Evolutionary conservation across 108 stramenopile species (phyloP), one percentile per base, ranked within the genome.

Genomic region (Skeletonema marinoi): DNA sequence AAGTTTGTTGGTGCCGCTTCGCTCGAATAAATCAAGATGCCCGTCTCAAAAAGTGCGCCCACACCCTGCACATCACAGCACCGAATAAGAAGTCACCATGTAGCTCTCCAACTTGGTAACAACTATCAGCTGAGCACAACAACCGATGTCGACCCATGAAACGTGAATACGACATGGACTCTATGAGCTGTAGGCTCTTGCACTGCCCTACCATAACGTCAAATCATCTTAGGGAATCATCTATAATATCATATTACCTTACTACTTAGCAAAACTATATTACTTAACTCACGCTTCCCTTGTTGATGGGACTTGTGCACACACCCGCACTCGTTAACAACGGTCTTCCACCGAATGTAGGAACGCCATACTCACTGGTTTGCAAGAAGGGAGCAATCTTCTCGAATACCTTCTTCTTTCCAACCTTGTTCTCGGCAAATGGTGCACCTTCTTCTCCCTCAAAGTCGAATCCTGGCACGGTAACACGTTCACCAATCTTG

Each of bases 371-470:
- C 68, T 93, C 90, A 65, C 87, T 90, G 8, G 97, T 97, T 31
- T 87, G 74, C 42, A 99, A 79, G 74, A 88, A 86, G 21, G 98
- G 96, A n/a, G 97, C 96, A 65, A 99, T 79, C 64, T 87, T 81
- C 80, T 99, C 98, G 75, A 98, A 94, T 11, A 98, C 88, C 84
- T 99, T 99, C 91, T 99, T 98, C 90, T 99, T 99, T 29, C 87
- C 93, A 33, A 98, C 61, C 83, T 97, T 97, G 62, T 97, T 96
- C 66, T 98, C 98, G 0, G 94, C 84, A 68, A 79, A 93, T 3
- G 97, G 95, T 64, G 89, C 93, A 6, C 83, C 93, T 3, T 88
- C 90, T 44, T 93, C 90, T 3, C 90, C 86, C 48, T 93, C 93
- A 72, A 96, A 91, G 54, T 90, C 83, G 70, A 90, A 75, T 85